Base-by-base conservation (phyloP, 2,329 filamentous ascomycete species). In the Fusarium algeriense region DNA sequence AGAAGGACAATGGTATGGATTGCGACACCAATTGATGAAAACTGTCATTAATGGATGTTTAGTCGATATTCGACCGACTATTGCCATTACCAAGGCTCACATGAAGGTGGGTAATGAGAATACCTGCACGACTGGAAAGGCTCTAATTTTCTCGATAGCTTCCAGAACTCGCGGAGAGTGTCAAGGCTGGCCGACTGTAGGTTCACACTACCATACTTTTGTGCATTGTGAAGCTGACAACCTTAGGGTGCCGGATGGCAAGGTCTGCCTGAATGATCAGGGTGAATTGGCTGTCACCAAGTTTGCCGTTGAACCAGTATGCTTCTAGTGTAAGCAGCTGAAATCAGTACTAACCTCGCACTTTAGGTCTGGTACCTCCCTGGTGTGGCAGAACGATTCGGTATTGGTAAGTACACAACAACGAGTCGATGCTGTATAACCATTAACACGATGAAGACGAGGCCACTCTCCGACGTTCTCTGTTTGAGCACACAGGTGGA, bases 251-350 rank as follows among this genome's bases (percentile, higher is more conserved):
- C 88, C 87, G 0, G 96, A 99, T 80, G 95, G 96, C 55, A 96
- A 95, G 78, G 94, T 98, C 46, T 95, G 94, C 77, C 81, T 98
- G 57, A 97, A 97, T 77, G 86, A 90, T n/a, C 83, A 84, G 5
- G 96, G 96, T 60, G 96, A 98, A 80, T 86, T 98, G 40, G 92
- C 92, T 35, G 96, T 98, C 8, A 98, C 96, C 50, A 99, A 99
- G 80, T 93, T 98, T 71, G 96, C 96, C 6, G 96, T 98, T 23
- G 96, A 99, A 81, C 96, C 96, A 28, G 95, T 93, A 71, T 84
- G 89, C 83, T 34, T 2, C 48, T 20, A n/a, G 38, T 14, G 19
- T 20, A 30, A 40, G 37, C 2, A 44, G 13, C 15, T n/a, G 32
- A 44, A 50, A 19, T 12, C 26, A 20, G 30, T 17, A 40, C 65